Percentiles rank a stretch among this genome's conserved stretches.
These are phyloP conservation scores for Penicillium sp. DNA, from an alignment of 2,329 filamentous ascomycete species.

Conservation along the genomic window DNA sequence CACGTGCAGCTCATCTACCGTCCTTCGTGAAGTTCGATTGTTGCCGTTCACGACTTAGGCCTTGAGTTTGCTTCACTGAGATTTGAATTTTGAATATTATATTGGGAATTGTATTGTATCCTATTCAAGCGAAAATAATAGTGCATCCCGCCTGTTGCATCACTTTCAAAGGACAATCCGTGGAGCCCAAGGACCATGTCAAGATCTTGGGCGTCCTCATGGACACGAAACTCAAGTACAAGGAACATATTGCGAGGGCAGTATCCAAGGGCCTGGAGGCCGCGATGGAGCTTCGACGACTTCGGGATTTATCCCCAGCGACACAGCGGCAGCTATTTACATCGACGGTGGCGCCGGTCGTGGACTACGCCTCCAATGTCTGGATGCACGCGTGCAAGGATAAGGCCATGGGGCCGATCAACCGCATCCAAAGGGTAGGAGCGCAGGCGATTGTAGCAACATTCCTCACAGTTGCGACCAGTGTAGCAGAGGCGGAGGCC, in stretches of 20 bases:
- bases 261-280: constrained; percentile 25
- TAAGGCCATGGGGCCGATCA: constrained; percentile 14
- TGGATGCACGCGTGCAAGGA: constrained; percentile 23
- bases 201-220: constrained; percentile 11
- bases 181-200: neutral
- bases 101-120: no score
- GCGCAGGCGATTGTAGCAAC: constrained; percentile 23
- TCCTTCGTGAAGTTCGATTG: no score
- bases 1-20: no score
- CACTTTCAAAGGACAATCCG: no score
- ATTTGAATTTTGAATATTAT: no score
- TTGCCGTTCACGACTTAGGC: no score
- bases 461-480: constrained; percentile 23
- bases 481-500: constrained; percentile 24
- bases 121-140: no score
- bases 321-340: constrained; percentile 18
- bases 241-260: constrained; percentile 23
- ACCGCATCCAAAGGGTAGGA: constrained; percentile 23
- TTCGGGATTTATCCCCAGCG: constrained; percentile 12
- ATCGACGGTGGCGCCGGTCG: constrained; percentile 23
- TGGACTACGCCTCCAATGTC: constrained; percentile 28
- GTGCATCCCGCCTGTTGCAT: no score
- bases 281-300: constrained; percentile 13
- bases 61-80: no score
- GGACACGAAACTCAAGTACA: constrained; percentile 26